Percentiles rank a stretch among this genome's conserved stretches.
phyloP scores from a whole-genome alignment of 768 basidiomycete species.

The Lactarius psammicola region DNA sequence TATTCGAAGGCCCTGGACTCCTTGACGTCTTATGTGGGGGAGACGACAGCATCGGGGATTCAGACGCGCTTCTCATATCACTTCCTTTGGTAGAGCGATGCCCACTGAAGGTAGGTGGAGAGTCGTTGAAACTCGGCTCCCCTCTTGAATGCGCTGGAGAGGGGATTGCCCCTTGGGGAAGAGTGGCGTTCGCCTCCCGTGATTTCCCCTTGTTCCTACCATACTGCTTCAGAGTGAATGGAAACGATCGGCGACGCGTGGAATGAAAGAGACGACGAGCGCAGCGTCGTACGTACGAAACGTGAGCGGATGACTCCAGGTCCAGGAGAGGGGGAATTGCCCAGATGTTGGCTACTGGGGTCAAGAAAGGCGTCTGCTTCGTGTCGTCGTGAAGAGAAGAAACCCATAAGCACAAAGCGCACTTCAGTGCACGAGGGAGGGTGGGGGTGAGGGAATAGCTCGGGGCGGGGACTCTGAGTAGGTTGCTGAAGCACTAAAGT shows the following conservation, averaged over 20 bases:
- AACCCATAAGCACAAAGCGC: conserved; percentile 36
- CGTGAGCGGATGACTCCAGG: conserved; percentile 39
- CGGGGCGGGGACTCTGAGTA: conserved; percentile 34
- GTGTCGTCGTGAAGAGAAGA: conserved; percentile 42
- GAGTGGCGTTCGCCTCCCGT: conserved; percentile 30
- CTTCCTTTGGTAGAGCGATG: conserved; percentile 1
- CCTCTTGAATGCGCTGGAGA: conserved; percentile 11
- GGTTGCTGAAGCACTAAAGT: not conserved
- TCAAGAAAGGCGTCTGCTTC: conserved; percentile 27
- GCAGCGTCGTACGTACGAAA: conserved; percentile 36
- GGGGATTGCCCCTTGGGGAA: conserved; percentile 24
- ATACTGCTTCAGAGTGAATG: conserved; percentile 30
- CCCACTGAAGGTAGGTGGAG: conserved; percentile 14
- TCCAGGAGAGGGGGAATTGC: conserved; percentile 27
- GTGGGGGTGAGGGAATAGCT: conserved; percentile 57
- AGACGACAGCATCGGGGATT: conserved; percentile 25
- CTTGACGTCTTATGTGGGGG: not conserved
- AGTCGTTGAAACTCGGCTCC: conserved; percentile 25
- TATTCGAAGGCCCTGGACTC: not conserved
- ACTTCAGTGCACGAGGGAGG: conserved; percentile 43
- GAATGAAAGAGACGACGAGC: conserved; percentile 10
- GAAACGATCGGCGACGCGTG: conserved; percentile 19
- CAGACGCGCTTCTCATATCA: conserved; percentile 23
- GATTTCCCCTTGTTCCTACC: conserved; percentile 36
- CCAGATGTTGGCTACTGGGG: conserved; percentile 12